A percentile compares a stretch with the other conserved stretches of the same genome.
phyloP scores from a whole-genome alignment of 345 rosid genomes.

The Syzygium grande region DNA sequence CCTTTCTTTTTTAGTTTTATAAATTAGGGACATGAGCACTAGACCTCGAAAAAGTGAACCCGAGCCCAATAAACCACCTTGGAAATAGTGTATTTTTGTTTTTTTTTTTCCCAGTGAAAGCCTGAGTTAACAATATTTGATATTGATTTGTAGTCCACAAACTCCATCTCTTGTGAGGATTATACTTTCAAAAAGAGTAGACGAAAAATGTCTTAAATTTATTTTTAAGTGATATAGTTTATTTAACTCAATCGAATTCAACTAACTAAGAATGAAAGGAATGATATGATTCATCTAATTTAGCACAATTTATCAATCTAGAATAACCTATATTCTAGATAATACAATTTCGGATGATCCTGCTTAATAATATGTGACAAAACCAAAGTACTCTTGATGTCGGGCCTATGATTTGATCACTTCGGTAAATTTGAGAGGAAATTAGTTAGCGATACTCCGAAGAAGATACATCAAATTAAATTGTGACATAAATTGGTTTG shows the following conservation, averaged over 20 bases:
- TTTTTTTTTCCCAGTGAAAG: not conserved
- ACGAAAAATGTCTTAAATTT: not conserved
- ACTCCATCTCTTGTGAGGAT: not conserved
- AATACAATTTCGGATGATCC: not conserved
- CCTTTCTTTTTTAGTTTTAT: not conserved
- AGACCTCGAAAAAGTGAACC: not conserved
- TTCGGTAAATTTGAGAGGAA: not conserved
- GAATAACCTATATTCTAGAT: not conserved
- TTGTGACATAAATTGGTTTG: not conserved
- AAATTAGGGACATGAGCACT: not conserved
- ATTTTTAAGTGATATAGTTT: not conserved
- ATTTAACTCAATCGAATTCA: not conserved
- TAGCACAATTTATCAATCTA: not conserved
- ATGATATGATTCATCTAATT: not conserved
- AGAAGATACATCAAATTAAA: not conserved
- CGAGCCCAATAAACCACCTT: not conserved
- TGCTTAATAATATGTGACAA: not conserved
- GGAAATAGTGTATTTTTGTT: not conserved
- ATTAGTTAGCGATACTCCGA: fast-evolving
- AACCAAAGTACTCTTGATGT: not conserved
- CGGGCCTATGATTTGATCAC: not conserved
- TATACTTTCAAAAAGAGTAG: not conserved
- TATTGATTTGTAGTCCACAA: not conserved
- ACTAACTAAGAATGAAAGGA: not conserved
- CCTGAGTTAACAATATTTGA: not conserved